Conservation (phyloP, 1,139 yeast genomes). For the Kurtzmaniella quercitrusa region DNA sequence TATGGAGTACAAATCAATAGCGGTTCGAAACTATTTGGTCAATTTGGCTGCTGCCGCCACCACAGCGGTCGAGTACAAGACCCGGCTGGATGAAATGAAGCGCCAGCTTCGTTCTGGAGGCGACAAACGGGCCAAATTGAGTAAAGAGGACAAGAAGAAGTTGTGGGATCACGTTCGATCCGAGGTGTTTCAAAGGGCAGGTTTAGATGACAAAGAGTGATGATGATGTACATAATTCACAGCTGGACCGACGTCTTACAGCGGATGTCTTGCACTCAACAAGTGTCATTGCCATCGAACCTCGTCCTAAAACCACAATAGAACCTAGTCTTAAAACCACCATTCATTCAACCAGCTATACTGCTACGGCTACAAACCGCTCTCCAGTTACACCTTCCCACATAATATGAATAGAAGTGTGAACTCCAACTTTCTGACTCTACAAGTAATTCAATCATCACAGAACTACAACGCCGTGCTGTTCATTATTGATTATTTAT, state of each 20-base stretch:
- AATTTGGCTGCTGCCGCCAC: slow-evolving; percentile 55
- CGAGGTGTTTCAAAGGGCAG: slow-evolving; percentile 48
- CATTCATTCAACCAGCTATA: too few species aligned
- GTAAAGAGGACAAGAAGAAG: slow-evolving; percentile 39
- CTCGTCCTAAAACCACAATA: too few species aligned
- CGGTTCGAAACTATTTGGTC: slow-evolving; percentile 45
- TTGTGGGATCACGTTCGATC: slow-evolving; percentile 50
- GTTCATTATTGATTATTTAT: neutral
- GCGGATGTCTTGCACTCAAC: too few species aligned
- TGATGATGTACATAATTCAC: neutral
- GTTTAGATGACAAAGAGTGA: slow-evolving; percentile 25
- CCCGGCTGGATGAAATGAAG: slow-evolving; percentile 33
- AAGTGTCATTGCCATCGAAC: too few species aligned
- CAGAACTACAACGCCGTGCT: neutral
- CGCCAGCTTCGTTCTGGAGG: slow-evolving; percentile 17
- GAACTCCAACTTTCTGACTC: too few species aligned
- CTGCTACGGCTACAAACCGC: too few species aligned
- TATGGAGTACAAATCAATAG: slow-evolving; percentile 42
- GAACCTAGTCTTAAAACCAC: too few species aligned
- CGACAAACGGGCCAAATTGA: slow-evolving; percentile 30
- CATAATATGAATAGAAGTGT: too few species aligned
- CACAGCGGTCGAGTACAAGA: slow-evolving; percentile 48
- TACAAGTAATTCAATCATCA: too few species aligned
- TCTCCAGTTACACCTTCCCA: too few species aligned
- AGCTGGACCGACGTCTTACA: too few species aligned